Base-by-base conservation (phyloP, 2,329 filamentous ascomycete species). In the Teratosphaeria nubilosa region DNA sequence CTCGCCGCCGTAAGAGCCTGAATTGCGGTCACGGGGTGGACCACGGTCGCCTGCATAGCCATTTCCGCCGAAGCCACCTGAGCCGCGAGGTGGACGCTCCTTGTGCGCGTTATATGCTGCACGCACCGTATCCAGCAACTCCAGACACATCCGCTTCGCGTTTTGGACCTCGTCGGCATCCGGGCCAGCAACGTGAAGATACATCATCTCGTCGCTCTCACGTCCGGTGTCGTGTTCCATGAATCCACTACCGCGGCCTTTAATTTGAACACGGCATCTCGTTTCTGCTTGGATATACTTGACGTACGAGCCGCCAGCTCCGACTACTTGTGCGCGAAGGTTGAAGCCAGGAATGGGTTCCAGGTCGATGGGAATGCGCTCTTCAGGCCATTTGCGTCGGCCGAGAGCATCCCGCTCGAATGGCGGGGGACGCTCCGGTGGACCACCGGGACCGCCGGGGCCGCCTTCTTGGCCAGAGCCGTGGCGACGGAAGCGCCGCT, bases 231-330 rank as follows among this genome's bases (percentile, higher is more conserved):
- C 84, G 53, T 87, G 85, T 72, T 99, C 94, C 69, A 95, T 86
- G 71, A 95, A 99, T 14, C 94, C 94, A 56, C 91, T 97, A 45
- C 91, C 91, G 63, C 89, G 90, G 20, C 94, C 94, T 73, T 99
- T 99, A 77, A 99, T 99, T 73, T 99, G 94, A 27, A 99, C 94
- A 66, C 92, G 89, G 73, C 94, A 97, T 62, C 89, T 83, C 14
- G 94, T 97, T 74, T 96, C 91, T 70, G 91, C 86, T 75, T 97
- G 94, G 64, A 99, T 97, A 70, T 96, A 92, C 75, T 99, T 99
- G 61, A 99, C 94, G 70, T 97, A 96, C 51, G 90, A 88, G 60
- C 94, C 94, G 32, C 91, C 91, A 66, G 92, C 88, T 54, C 94
- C 94, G 57, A 99, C 94, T 53, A 99, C 92, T 72, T 97, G 91